A percentile compares a stretch with the other conserved stretches of the same genome.
These are phyloP conservation scores for Allium sativum DNA, from an alignment of 106 monocot genomes.

Conservation along the genomic window DNA sequence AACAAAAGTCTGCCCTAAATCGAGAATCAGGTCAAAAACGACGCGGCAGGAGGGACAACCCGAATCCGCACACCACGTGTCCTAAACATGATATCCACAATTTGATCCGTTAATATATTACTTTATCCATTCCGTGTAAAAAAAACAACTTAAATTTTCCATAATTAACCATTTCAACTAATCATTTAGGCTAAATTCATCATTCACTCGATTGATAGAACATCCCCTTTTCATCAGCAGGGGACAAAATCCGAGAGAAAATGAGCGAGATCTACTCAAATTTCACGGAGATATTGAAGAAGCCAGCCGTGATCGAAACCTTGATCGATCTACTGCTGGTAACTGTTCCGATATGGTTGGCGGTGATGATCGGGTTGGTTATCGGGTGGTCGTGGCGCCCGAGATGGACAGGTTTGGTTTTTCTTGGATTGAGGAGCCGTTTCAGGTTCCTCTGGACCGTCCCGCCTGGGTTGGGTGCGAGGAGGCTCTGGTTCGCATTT, in stretches of 20 bases:
- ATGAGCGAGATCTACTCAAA: slow-evolving; percentile 55
- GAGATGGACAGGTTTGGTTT: slow-evolving; percentile 93
- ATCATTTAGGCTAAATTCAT: neutral
- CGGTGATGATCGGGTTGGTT: slow-evolving; percentile 89
- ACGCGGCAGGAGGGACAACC: neutral
- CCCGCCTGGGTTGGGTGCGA: slow-evolving; percentile 72
- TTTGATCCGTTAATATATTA: neutral
- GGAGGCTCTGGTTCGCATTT: slow-evolving; percentile 85
- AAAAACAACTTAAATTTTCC: neutral
- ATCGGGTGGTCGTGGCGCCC: slow-evolving; percentile 98
- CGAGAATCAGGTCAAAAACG: no score
- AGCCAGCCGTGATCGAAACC: slow-evolving; percentile 74
- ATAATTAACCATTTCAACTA: neutral
- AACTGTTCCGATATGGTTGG: slow-evolving; percentile 90
- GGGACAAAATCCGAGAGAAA: neutral
- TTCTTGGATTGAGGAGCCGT: slow-evolving; percentile 62
- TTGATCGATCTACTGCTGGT: slow-evolving; percentile 68
- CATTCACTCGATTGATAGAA: neutral
- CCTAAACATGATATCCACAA: slow-evolving; percentile 1
- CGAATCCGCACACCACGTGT: neutral
- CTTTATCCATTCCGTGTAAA: slow-evolving; percentile 1
- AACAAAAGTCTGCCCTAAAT: no score
- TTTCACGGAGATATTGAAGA: slow-evolving; percentile 37
- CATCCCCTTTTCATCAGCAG: neutral
- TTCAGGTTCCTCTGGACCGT: slow-evolving; percentile 48